Conservation (phyloP, 805 yeast species). For the Zygoascus bituminiphila region DNA sequence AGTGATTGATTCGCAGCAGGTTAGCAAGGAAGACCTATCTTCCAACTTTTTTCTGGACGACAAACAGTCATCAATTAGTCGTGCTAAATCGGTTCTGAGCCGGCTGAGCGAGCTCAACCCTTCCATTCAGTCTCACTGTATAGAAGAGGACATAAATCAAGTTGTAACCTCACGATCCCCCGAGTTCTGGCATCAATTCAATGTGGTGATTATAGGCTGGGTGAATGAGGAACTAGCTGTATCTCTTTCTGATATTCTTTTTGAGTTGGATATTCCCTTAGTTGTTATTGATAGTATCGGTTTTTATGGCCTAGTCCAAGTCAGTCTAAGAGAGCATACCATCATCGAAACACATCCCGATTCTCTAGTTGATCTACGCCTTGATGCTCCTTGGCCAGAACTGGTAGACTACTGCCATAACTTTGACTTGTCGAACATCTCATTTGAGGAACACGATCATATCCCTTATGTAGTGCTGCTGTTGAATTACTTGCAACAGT, state of each 20-base stretch:
- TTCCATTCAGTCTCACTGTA: constrained; percentile 40
- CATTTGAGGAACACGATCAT: constrained; percentile 41
- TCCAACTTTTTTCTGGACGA: constrained; percentile 54
- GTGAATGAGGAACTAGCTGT: constrained; percentile 27
- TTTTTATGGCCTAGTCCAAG: constrained; percentile 52
- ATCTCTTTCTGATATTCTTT: constrained; percentile 24
- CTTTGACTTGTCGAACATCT: constrained; percentile 37
- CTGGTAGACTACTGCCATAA: constrained; percentile 37
- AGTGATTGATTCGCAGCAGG: constrained; percentile 42
- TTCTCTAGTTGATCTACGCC: constrained; percentile 53
- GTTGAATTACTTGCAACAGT: constrained; percentile 42
- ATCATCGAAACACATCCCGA: constrained; percentile 69
- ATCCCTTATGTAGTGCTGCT: constrained; percentile 63
- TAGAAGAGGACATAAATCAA: neutral
- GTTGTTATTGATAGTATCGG: constrained; percentile 48
- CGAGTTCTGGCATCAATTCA: constrained; percentile 37
- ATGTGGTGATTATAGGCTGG: constrained; percentile 40
- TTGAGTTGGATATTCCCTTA: constrained; percentile 44
- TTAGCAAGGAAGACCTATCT: constrained; percentile 38
- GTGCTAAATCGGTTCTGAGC: constrained; percentile 34
- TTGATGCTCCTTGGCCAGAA: constrained; percentile 68
- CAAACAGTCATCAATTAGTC: constrained; percentile 36
- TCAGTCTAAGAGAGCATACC: constrained; percentile 50
- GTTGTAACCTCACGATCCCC: neutral
- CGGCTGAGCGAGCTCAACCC: constrained; percentile 51